phyloP scores from a whole-genome alignment of 2,329 filamentous ascomycete genomes.

The Trichoderma pleuroti region DNA sequence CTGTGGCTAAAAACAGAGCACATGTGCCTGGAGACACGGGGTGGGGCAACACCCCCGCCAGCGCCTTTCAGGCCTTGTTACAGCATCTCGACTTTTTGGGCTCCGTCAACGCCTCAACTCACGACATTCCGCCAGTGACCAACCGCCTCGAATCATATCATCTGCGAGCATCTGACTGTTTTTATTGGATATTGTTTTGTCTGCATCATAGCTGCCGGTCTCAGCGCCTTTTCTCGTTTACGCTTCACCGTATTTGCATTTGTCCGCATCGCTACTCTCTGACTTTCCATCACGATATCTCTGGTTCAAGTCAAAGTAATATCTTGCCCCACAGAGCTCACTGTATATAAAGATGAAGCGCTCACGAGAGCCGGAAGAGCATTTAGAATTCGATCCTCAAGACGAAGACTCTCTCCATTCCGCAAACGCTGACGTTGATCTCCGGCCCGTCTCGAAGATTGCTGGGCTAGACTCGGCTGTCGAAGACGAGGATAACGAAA shows the following conservation, averaged over 20 bases:
- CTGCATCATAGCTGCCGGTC: neutral
- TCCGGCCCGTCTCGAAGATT: slow-evolving; percentile 49
- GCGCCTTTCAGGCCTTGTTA: neutral
- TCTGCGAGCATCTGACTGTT: neutral
- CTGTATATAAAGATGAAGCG: slow-evolving; percentile 52
- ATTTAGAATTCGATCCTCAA: slow-evolving; percentile 33
- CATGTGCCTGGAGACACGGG: neutral
- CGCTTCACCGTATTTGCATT: neutral
- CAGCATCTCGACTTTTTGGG: neutral
- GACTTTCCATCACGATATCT: neutral
- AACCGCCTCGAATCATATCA: neutral
- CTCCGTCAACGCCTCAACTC: neutral
- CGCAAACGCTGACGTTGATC: slow-evolving; percentile 20
- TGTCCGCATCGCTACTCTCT: neutral
- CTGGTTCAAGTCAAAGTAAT: slow-evolving; percentile 19
- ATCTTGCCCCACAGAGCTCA: slow-evolving; percentile 26
- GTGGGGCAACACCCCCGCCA: neutral
- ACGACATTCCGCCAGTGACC: neutral
- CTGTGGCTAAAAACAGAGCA: neutral
- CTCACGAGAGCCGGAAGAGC: slow-evolving; percentile 57
- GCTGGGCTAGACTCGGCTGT: slow-evolving; percentile 53
- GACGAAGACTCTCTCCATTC: slow-evolving; percentile 7
- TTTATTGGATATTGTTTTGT: neutral
- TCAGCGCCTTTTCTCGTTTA: neutral
- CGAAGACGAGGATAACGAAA: slow-evolving; percentile 34